These are phyloP conservation scores for Aspergillus glaucus DNA, from an alignment of 2,329 filamentous ascomycete genomes.

Conservation along the genomic window DNA sequence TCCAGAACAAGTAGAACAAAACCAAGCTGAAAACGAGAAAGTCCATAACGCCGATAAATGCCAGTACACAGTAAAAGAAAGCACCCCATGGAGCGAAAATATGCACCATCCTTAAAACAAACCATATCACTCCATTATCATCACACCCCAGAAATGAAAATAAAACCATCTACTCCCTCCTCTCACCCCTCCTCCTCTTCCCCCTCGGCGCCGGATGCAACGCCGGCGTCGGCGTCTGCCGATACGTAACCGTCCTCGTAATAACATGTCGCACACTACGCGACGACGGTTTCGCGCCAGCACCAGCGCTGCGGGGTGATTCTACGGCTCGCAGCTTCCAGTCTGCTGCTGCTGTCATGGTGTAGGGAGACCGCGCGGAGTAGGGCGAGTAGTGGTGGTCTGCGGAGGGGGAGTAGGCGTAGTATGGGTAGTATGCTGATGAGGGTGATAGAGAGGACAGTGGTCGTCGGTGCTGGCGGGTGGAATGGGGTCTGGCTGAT, in stretches of 20 bases:
- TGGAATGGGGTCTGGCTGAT: no score
- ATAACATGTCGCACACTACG: conserved; percentile 78
- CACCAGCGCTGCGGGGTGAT: conserved; percentile 48
- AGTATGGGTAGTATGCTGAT: conserved; percentile 63
- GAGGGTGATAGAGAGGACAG: no score
- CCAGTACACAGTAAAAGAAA: no score
- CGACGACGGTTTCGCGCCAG: conserved; percentile 39
- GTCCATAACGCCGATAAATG: no score
- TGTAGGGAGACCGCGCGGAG: conserved; percentile 27
- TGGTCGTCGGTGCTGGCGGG: no score
- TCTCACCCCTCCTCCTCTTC: conserved; percentile 66
- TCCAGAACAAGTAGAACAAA: no score
- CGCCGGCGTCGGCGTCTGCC: conserved; percentile 47
- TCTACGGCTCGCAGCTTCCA: conserved; percentile 64
- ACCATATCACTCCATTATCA: no score
- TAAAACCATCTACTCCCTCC: background rate
- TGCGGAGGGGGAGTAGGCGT: conserved; percentile 60
- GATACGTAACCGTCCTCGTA: conserved; percentile 86
- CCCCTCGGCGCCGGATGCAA: conserved; percentile 82
- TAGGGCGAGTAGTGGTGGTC: conserved; percentile 54
- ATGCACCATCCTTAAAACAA: background rate
- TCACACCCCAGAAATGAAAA: background rate
- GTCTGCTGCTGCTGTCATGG: conserved; percentile 55
- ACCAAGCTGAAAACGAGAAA: no score
- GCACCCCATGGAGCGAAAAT: no score